Base-by-base conservation (phyloP, 1,139 yeast species). In the Zygoascus meyerae region DNA sequence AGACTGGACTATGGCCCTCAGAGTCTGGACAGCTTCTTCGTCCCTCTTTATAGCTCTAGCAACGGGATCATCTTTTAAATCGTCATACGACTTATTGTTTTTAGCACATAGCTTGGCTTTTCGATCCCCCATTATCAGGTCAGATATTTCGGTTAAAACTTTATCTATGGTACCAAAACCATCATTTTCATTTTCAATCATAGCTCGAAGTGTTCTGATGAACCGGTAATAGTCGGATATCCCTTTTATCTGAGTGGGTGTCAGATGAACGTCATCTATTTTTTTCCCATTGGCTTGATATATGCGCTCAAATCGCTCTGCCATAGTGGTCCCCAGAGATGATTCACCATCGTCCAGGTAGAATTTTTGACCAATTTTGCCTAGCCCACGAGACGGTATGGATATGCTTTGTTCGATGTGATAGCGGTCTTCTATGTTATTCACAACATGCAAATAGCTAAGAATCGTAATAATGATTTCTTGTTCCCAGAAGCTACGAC, bases 401-500 rank as follows among this genome's bases (percentile, higher is more conserved):
- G 75, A 74, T 32, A 89, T 56, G 0, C 83, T 73, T 34, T 86
- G 67, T 21, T 77, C 53, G 34, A 78, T 68, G 0, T 95, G 86
- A 29, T 77, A 62, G 46, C 77, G 68, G 58, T 86, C 95, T 45
- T 65, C 63, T 14, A 74, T 76, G 35, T 81, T 77, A 2, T 77
- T 71, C 9, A 85, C 69, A 1, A 80, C 77, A 44, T 86, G 71
- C 29, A 92, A 60, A 53, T 82, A 79, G 58, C 82, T 86, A 43
- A 89, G 52, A 47, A 86, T 70, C 0, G 77, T 68, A 15, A 72
- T 68, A 11, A 86, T 81, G 59, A 86, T 95, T 49, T 75, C 76
- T 32, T 85, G 66, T 36, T 85, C 89, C 90, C 95, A 86, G 57
- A 87, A 86, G 1, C 86, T 82, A 44, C 72, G 71, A 45, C 82